Base-by-base conservation (phyloP, 768 basidiomycete genomes). In the Amanita exitialis region DNA sequence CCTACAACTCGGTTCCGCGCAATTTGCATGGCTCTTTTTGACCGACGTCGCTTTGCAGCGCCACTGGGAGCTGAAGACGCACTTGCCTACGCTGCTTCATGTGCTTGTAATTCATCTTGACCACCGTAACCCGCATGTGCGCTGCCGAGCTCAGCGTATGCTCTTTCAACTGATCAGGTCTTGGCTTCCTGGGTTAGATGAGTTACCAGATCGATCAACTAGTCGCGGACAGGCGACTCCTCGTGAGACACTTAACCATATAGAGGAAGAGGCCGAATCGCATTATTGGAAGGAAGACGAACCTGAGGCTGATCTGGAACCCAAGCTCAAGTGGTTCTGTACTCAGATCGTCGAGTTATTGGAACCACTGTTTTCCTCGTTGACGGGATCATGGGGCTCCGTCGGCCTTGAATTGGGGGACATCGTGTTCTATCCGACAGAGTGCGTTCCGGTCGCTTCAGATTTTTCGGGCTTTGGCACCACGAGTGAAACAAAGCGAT, bases 401-500 rank as follows among this genome's bases (percentile, higher is more conserved):
- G 56, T 92, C n/a, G 27, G 86, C 89, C 8, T 67, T 96, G 52
- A 68, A 73, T 25, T 96, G 94, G 83, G 86, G 90, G 3, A 92
- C 90, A 10, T 75, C 83, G 1, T 95, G 91, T 59, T 86, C 89
- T 13, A 90, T 91, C 54, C 81, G 90, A 43, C 80, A 82, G 35
- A 81, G 83, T 16, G 91, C 94, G 2, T 90, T 88, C 67, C 78
- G 92, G 28, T 94, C 92, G 8, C 71, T 96, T 53, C 93, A 96
- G 62, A 72, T 92, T n/a, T 92, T 90, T 66, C 83, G 90, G 34
- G 79, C 86, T 1, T 70, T 96, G 18, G 78, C 81, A 61, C 86
- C 90, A 0, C 71, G 76, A 23, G 75, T 90, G 36, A 82, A 79
- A 47, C 78, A 82, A 51, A 67, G 74, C 6, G 84, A 89, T 64